Base-by-base conservation (phyloP, 2,329 filamentous ascomycete species). In the Tolypocladium inflatum region DNA sequence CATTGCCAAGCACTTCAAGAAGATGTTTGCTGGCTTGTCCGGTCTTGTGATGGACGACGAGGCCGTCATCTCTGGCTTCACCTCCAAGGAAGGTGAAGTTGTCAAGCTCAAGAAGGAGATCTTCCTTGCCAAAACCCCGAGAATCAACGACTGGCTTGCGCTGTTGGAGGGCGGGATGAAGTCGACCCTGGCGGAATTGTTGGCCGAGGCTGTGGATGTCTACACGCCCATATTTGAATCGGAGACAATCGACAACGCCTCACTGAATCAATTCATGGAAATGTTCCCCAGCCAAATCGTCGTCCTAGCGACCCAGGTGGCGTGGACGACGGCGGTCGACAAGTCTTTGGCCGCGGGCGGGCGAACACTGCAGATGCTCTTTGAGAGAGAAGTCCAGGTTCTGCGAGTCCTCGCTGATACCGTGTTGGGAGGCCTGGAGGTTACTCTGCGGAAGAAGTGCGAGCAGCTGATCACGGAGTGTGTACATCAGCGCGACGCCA, bases 381-480 rank as follows among this genome's bases (percentile, higher is more conserved):
- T 89, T 64, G 88, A 94, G 26, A 86, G 88, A 37, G 90, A 96
- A 70, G 88, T 96, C 37, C 85, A 89, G 66, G 84, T 97, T 35
- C 85, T 99, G 51, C 86, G 90, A 57, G 79, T 96, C 26, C 86
- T 99, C 57, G 94, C 94, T 23, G 83, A 89, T 43, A 93, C 91
- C 3, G 94, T 99, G 15, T 80, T 99, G 19, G 90, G 90, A 43
- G 92, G 99, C 67, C 82, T 99, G 26, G 89, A 92, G 63, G 79
- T 90, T 8, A 89, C 97, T 55, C 85, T 89, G 68, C 84, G 94
- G 62, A 96, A 96, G 80, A 97, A 96, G 78, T 99, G 93, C 73
- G 94, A 99, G 72, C 93, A 97, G 73, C 83, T 99, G 63, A 99
- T 99, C 69, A 99, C 95, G 0, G 95, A 99, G 71, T 97, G 94